A percentile compares a stretch with the other conserved stretches of the same genome.
phyloP scores from a whole-genome alignment of 176 grass and related monocot species.

The Aechmea fasciata region DNA sequence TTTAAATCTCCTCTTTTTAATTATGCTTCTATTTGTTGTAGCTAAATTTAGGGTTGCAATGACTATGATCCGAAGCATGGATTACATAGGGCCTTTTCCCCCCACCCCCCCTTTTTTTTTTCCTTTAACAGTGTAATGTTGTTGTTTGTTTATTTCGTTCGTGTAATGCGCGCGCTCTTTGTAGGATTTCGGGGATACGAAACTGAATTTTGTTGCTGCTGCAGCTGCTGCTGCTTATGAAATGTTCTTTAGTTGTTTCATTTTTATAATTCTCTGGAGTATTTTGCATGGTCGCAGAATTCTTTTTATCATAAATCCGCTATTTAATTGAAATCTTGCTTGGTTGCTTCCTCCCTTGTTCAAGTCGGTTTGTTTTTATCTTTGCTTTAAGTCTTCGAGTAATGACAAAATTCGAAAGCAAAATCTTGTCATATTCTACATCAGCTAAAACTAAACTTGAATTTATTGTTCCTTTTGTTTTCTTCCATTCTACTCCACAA shows the following conservation, averaged over 20 bases:
- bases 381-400: not conserved
- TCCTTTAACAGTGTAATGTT: not conserved
- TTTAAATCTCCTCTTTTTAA: not conserved
- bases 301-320: not conserved
- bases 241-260: not conserved
- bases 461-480: not conserved
- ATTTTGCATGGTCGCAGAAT: not conserved
- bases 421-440: slow-evolving; percentile 3
- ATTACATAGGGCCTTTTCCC: no score
- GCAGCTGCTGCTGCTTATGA: not conserved
- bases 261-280: not conserved
- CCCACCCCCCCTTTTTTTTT: not conserved
- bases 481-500: not conserved
- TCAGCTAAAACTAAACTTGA: not conserved
- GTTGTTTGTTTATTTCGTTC: not conserved
- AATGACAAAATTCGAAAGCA: not conserved
- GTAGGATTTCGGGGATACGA: not conserved
- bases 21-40: not conserved
- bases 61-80: not conserved
- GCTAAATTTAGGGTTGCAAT: not conserved
- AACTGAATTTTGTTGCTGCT: not conserved
- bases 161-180: not conserved
- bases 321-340: no score
- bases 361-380: not conserved
- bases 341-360: not conserved